These are phyloP conservation scores for Solanum peruvianum DNA, from an alignment of 257 asterid species.

Conservation along the genomic window DNA sequence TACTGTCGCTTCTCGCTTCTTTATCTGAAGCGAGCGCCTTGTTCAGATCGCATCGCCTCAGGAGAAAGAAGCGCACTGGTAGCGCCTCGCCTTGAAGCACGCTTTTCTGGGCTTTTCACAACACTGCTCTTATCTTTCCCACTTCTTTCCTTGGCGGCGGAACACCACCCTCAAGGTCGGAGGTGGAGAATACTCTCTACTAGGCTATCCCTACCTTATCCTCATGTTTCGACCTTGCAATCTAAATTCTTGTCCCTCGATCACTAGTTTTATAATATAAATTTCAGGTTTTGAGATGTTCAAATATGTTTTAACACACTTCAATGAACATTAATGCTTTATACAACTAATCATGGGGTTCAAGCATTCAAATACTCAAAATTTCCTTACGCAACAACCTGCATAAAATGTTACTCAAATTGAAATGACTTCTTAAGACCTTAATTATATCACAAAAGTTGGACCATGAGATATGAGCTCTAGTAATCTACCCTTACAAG, in stretches of 20 bases:
- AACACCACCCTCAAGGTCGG: background rate
- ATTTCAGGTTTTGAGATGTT: background rate
- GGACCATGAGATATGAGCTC: background rate
- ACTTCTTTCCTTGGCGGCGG: background rate
- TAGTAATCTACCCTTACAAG: background rate
- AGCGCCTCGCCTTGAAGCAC: too few species aligned
- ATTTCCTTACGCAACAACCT: background rate
- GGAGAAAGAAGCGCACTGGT: too few species aligned
- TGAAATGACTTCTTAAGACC: background rate
- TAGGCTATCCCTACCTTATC: background rate
- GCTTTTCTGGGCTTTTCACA: too few species aligned
- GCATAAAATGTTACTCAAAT: background rate
- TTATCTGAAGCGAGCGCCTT: too few species aligned
- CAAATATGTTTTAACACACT: background rate
- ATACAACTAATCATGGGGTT: background rate
- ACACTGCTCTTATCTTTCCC: background rate
- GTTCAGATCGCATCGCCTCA: too few species aligned
- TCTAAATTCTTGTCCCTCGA: background rate
- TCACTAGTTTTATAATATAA: background rate
- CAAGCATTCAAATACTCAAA: background rate
- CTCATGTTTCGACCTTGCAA: background rate
- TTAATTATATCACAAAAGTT: background rate
- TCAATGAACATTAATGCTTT: background rate
- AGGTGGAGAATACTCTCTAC: background rate
- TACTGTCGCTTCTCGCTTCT: too few species aligned